Evolutionary conservation across 1,139 yeast genomes (phyloP).

Genomic region (Geotrichum bryndzae): DNA sequence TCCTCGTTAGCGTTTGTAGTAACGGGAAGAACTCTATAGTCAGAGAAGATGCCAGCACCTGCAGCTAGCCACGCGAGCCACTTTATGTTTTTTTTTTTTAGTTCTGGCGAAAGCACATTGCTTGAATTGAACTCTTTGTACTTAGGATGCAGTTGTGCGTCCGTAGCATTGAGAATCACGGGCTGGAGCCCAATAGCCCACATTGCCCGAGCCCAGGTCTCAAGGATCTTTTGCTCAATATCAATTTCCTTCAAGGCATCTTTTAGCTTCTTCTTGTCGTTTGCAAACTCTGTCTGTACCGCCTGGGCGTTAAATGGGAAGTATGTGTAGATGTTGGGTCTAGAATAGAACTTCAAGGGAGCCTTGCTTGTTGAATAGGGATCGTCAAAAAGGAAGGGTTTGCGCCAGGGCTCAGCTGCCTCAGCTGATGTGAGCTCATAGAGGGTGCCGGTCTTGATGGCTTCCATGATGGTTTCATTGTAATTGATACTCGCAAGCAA

Average conservation of each 20-base stretch:
- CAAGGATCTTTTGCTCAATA: slow-evolving; percentile 23
- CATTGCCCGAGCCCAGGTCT: slow-evolving; percentile 32
- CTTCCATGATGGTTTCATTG: slow-evolving; percentile 1
- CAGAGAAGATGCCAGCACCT: slow-evolving; percentile 31
- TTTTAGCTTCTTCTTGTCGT: neutral
- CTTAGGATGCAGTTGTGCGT: slow-evolving; percentile 23
- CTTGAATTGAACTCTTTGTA: slow-evolving; percentile 20
- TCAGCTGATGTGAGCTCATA: slow-evolving; percentile 15
- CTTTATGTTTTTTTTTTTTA: slow-evolving; percentile 13
- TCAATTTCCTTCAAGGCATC: slow-evolving; percentile 9
- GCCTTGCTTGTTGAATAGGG: slow-evolving; percentile 12
- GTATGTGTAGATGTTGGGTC: slow-evolving; percentile 27
- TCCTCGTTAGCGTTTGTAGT: slow-evolving; percentile 12
- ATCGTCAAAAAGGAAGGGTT: slow-evolving; percentile 17
- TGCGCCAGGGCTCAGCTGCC: slow-evolving; percentile 17
- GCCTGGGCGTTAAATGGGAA: slow-evolving; percentile 18
- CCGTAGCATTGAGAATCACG: slow-evolving; percentile 24
- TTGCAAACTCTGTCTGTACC: neutral
- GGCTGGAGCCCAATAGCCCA: slow-evolving; percentile 35
- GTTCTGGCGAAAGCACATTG: neutral
- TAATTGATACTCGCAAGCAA: slow-evolving; percentile 7
- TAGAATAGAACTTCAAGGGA: slow-evolving; percentile 18
- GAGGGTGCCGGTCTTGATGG: slow-evolving; percentile 20
- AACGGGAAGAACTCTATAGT: slow-evolving; percentile 28
- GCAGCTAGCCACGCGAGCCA: slow-evolving; percentile 30